Evolutionary conservation across 1,139 yeast species (phyloP), one percentile per base, ranked within the genome.

Genomic region (Yamadazyma dendronema): DNA sequence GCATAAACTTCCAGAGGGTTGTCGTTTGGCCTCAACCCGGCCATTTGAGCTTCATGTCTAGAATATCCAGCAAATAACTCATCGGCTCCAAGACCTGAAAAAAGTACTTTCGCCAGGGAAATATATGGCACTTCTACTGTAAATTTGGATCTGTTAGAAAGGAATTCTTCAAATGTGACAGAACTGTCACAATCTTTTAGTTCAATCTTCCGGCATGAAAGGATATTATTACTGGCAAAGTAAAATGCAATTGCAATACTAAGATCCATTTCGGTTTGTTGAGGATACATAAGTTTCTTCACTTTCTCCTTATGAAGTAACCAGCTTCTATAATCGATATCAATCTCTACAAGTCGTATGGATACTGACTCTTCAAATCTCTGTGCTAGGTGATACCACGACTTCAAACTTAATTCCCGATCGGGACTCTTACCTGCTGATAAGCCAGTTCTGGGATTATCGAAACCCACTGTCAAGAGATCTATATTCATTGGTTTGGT

Each of bases 31-130:
- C 30, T 47, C 1, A 61, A 40, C 7, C 51, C 47, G 9, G 70
- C 61, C 48, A 77, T 76, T 2, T 76, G 56, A 24, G 78, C 62
- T 38, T 79, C 81, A 53, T 86, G 95, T 27, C 95, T 62, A 1
- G 88, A 85, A 57, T 92, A 92, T 0, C 99, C 99, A 0, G 95
- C 99, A 65, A 85, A 89, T 21, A 77, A 64, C 59, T 92, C 98
- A 61, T 92, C 99, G 0, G 98, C 98, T 1, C 99, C 99, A n/a
- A 92, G 68, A 0, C 99, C 98, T 41, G 96, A 86, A 30, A 94
- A 67, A 9, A 90, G 61, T 0, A 90, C 96, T 46, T 80, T 78
- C 9, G 88, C 77, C 7, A 60, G 56, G 12, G 90, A 76, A 3
- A 54, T 48, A 48, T 77, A 81, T 0, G 33, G 36, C 2, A 24